Evolutionary conservation across 2,329 filamentous ascomycete species (phyloP), one percentile per base, ranked within the genome.

Genomic region (Colletotrichum sublineola): DNA sequence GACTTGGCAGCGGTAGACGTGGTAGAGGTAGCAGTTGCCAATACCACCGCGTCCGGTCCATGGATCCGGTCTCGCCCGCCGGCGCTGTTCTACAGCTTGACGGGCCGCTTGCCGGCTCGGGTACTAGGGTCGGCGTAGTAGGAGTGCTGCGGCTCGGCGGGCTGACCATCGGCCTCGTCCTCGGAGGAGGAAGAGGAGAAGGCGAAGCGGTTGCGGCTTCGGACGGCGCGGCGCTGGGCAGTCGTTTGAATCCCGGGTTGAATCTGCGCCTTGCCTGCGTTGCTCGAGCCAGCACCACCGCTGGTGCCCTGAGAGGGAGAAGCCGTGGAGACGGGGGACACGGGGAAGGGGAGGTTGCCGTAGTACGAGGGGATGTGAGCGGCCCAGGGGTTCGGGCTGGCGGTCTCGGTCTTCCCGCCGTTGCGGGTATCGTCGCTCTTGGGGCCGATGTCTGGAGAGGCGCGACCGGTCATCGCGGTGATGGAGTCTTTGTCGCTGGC

Each of bases 301-400:
- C 12, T 3, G n/a, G 5, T 18, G 36, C n/a, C 55, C 11, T 24
- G 36, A 15, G 55, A 6, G n/a, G 36, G n/a, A 9, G n/a, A 40
- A 9, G 36, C 5, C 36, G 2, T 11, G n/a, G 55, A 40, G 44
- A 18, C 31, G 60, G 31, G 44, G 2, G 31, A 36, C 20, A 29
- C 48, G 31, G 64, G 44, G 58, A 42, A 40, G 11, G 36, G n/a
- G 15, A 55, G 24, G 48, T 55, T 15, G 53, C n/a, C 55, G 61
- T 73, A 73, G 55, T 70, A 73, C 0, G 70, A 70, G 42, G 66
- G 70, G 48, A 73, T 73, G 3, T 42, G 24, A 14, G 38, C 46
- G 18, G 18, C n/a, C 65, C 65, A 68, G 44, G 56, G 33, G 18
- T 52, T 38, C n/a, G 64, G 68, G 64, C 56, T 58, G 1, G 50